A percentile compares a stretch with the other conserved stretches of the same genome.
Conservation (phyloP, 139 green algal species). For the Auxenochlorella protothecoides region DNA sequence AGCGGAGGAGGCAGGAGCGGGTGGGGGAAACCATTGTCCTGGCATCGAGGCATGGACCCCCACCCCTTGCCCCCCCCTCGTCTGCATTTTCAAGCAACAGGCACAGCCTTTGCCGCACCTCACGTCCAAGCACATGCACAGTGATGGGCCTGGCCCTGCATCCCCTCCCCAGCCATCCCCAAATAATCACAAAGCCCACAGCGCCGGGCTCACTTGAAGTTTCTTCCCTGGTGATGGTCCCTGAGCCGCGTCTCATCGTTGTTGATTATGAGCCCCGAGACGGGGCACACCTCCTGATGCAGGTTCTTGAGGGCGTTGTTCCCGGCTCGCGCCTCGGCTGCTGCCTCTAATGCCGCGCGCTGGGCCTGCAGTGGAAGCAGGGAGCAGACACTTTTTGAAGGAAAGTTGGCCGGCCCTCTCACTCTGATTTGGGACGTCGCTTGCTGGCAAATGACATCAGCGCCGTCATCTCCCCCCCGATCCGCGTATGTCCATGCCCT, state of each 20-base stretch:
- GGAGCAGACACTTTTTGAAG: background rate
- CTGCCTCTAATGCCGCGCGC: slow-evolving; percentile 14
- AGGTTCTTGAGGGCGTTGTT: slow-evolving; percentile 12
- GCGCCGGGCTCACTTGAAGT: slow-evolving; percentile 29
- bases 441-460: too few relatives aligned
- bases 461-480: too few relatives aligned
- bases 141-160: too few relatives aligned
- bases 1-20: background rate
- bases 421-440: too few relatives aligned
- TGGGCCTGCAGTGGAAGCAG: background rate
- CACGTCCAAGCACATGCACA: background rate
- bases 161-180: too few relatives aligned
- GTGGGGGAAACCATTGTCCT: background rate
- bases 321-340: slow-evolving; percentile 10
- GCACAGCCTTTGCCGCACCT: background rate
- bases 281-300: slow-evolving; percentile 30
- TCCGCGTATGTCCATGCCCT: too few relatives aligned
- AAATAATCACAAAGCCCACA: too few relatives aligned
- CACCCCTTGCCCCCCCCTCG: background rate
- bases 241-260: slow-evolving; percentile 34
- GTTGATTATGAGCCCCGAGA: slow-evolving; percentile 42
- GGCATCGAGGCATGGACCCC: background rate
- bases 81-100: background rate
- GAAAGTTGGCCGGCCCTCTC: too few relatives aligned
- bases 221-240: slow-evolving; percentile 36